Evolutionary conservation across 306 rosid genomes (phyloP).

Genomic region (Cicer bijugum): DNA sequence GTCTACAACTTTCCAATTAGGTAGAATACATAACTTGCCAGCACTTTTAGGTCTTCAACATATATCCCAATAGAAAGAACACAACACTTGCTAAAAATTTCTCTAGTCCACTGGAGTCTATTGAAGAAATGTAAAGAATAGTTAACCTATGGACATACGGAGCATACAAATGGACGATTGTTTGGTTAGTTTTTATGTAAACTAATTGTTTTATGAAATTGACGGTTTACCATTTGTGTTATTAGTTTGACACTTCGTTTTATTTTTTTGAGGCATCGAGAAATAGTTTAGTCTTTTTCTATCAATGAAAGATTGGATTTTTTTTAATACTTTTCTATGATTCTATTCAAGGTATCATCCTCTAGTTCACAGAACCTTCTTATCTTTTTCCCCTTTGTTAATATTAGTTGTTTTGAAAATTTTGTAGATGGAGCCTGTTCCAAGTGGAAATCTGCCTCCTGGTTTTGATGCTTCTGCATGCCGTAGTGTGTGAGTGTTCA

Average conservation of each 20-base stretch:
- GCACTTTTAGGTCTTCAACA: conserved; percentile 5
- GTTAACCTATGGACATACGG: not conserved
- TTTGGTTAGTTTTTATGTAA: not conserved
- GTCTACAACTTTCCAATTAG: not conserved
- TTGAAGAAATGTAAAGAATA: conserved; percentile 2
- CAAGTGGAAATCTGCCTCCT: conserved; percentile 70
- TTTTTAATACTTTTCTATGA: not conserved
- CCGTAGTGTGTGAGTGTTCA: conserved; percentile 62
- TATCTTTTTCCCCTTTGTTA: conserved; percentile 29
- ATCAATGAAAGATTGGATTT: not conserved
- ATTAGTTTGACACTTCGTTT: not conserved
- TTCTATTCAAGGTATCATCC: conserved; percentile 27
- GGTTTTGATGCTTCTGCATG: conserved; percentile 66
- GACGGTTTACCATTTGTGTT: conserved; percentile 14
- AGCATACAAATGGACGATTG: not conserved
- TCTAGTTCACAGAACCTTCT: conserved; percentile 27
- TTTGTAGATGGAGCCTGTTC: conserved; percentile 68
- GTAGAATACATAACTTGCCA: not conserved
- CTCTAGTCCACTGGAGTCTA: not conserved
- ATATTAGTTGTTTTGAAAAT: conserved; percentile 35
- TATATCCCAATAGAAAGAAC: conserved; percentile 5
- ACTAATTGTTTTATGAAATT: conserved; percentile 24
- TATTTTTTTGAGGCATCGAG: not conserved
- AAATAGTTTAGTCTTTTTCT: not conserved
- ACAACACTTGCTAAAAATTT: not conserved